phyloP scores from a whole-genome alignment of 2,329 filamentous ascomycete species.

The Penicillium fuscoglaucum region DNA sequence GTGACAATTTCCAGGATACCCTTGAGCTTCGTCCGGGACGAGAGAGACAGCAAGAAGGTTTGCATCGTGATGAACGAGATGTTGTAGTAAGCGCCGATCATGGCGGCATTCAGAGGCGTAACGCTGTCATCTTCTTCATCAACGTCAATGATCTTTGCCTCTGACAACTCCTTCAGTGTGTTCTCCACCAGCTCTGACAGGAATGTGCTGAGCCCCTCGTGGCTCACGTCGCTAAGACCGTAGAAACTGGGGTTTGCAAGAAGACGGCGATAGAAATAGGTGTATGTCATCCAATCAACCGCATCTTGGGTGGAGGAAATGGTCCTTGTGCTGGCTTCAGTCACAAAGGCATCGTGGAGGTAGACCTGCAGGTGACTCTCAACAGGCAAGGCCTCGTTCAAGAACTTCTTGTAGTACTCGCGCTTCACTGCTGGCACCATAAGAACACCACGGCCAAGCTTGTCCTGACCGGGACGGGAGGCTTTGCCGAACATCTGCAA shows the following conservation, averaged over 20 bases:
- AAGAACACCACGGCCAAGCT: constrained; percentile 82
- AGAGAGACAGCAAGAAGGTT: constrained; percentile 90
- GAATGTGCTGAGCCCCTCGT: constrained; percentile 91
- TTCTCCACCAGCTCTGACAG: constrained; percentile 93
- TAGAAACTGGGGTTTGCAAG: constrained; percentile 97
- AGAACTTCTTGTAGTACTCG: constrained; percentile 98
- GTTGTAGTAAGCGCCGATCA: constrained; percentile 99
- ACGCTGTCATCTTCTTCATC: constrained; percentile 92
- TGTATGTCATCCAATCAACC: constrained; percentile 97
- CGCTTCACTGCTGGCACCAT: constrained; percentile 95
- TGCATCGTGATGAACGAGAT: constrained; percentile 99
- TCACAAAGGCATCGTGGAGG: constrained; percentile 93
- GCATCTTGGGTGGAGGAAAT: constrained; percentile 95
- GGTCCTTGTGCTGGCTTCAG: constrained; percentile 94
- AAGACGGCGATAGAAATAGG: constrained; percentile 94
- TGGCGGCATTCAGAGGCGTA: constrained; percentile 87
- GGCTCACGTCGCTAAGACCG: constrained; percentile 79
- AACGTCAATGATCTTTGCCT: constrained; percentile 93
- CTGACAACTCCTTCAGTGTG: constrained; percentile 83
- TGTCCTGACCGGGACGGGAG: constrained; percentile 74
- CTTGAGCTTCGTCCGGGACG: constrained; percentile 88
- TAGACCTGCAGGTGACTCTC: constrained; percentile 92
- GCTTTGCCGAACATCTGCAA: constrained; percentile 98
- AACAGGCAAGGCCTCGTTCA: constrained; percentile 92
- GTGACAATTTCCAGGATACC: constrained; percentile 96